phyloP scores from a whole-genome alignment of 108 stramenopile species.

The Schizochytrium sp. region DNA sequence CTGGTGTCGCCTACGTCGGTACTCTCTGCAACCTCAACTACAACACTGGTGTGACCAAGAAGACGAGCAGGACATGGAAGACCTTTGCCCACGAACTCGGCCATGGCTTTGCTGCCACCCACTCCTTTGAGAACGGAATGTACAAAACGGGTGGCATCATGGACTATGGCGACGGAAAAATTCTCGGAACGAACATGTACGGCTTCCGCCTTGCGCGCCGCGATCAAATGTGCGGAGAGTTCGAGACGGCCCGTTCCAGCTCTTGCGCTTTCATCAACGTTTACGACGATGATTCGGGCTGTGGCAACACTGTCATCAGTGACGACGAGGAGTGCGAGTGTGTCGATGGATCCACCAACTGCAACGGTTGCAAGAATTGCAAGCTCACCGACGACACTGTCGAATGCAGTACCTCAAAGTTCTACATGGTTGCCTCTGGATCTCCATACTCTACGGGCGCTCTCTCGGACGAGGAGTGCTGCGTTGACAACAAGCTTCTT shows the following conservation, averaged over 20 bases:
- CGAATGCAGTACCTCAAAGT: not conserved
- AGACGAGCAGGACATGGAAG: not conserved
- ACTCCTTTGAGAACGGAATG: not conserved
- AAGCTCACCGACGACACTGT: not conserved
- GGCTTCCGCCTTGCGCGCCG: not conserved
- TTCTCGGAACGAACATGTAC: not conserved
- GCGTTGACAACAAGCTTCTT: not conserved
- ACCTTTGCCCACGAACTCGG: slow-evolving; percentile 4
- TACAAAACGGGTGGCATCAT: not conserved
- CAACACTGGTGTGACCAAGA: not conserved
- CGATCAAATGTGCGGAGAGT: not conserved
- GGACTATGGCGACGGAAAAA: not conserved
- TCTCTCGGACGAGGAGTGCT: not conserved
- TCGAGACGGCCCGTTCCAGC: not conserved
- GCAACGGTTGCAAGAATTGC: not conserved
- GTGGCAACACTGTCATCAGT: not conserved
- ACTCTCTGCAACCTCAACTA: not conserved
- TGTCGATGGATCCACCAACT: not conserved
- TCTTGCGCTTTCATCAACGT: not conserved
- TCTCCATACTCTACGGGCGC: not conserved
- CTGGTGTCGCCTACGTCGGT: not conserved
- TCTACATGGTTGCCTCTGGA: not conserved
- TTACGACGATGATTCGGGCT: not conserved
- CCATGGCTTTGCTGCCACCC: not conserved
- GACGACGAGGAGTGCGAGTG: slow-evolving; percentile 7